Evolutionary conservation across 345 rosid genomes (phyloP), one percentile per base, ranked within the genome.

Genomic region (Heritiera littoralis): DNA sequence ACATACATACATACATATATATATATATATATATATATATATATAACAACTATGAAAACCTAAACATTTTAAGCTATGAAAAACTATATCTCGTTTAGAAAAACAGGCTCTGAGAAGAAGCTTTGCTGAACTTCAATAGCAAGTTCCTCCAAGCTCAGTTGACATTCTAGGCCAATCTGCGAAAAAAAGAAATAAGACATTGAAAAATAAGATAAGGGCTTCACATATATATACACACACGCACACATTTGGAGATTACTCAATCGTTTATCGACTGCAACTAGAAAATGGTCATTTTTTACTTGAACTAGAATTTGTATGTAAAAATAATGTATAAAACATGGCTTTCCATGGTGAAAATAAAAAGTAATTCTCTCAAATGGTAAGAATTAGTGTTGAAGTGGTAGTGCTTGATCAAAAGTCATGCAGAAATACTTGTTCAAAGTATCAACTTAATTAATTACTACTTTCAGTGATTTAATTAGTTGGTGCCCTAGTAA

Each of bases 141-240:
- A 49, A 95, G 81, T 81, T 95, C 98, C 87, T 95, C 98, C 88
- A 95, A 84, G 79, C 97, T 93, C 80, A 95, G 83, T 82, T 83
- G 89, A 72, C 93, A 92, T 81, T 92, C 93, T 81, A 92, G 52
- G 66, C 92, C 92, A 80, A 89, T 91, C 95, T 91, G 89, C 51
- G 48, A 13, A 20, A 1, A 65, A 28, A 20, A 20, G 1, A 65
- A 28, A 20, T 0, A 35, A 35, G 38, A 35, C 38, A 2, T 1
- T 1, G 10, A 18, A 32, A 35, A 8, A 40, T 40, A 66, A 64
- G 46, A 65, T 46, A 11, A 69, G 52, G 54, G 64, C 15, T 13
- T 69, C 15, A 35, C 3, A 35, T 35, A 35, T 35, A 35, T 35
- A 35, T 35, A 35, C 3, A 35, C 3, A 18, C 4, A 66, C 7